phyloP scores from a whole-genome alignment of 2,329 filamentous ascomycete species.

The Cladophialophora psammophila region DNA sequence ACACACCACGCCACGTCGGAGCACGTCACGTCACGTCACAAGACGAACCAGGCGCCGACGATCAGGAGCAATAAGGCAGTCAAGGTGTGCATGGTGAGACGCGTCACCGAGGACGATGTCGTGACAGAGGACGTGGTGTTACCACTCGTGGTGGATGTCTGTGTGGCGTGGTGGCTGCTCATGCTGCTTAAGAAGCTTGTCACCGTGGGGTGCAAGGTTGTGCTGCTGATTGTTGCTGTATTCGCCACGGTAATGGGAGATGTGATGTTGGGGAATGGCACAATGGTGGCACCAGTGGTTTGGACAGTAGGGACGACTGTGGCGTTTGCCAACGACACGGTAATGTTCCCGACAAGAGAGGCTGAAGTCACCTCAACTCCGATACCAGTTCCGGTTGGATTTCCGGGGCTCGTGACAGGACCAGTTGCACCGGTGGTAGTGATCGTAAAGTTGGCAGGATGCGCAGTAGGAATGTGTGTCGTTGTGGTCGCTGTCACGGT shows the following conservation, averaged over 20 bases:
- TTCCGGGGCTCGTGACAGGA: no score
- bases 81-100: constrained; percentile 6
- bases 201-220: not conserved
- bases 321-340: not conserved
- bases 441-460: not conserved
- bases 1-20: not conserved
- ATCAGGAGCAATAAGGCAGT: constrained; percentile 7
- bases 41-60: constrained; percentile 14
- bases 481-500: constrained; percentile 5
- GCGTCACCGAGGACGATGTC: not conserved
- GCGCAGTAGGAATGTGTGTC: not conserved
- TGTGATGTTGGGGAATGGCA: constrained; percentile 10
- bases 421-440: no score
- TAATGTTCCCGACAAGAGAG: not conserved
- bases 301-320: not conserved
- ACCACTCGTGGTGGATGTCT: not conserved
- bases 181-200: not conserved
- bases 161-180: not conserved
- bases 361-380: not conserved
- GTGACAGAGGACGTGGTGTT: not conserved
- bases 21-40: constrained; percentile 2
- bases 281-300: not conserved
- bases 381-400: not conserved
- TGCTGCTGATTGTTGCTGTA: not conserved
- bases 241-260: not conserved